Conservation (phyloP, 164 flowering plant genomes). For the Stephania cephalantha region DNA sequence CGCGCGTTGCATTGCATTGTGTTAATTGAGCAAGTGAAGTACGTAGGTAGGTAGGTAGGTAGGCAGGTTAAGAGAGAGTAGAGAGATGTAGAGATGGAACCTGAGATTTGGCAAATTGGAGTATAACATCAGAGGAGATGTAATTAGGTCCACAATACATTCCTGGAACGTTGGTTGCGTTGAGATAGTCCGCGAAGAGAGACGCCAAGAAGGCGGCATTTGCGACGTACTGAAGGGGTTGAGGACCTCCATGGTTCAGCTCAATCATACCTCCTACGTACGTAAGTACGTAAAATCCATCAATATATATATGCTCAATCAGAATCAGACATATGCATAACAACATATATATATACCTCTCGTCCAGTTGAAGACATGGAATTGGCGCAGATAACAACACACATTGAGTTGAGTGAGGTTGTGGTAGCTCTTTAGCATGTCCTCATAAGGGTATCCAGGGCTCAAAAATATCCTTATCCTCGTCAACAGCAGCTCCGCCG, state of each 20-base stretch:
- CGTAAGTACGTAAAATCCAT: no score
- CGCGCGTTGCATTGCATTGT: no score
- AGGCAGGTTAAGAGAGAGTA: background rate
- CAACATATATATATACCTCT: background rate
- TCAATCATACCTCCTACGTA: conserved; percentile 61
- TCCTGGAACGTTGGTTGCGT: conserved; percentile 54
- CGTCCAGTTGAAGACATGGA: conserved; percentile 55
- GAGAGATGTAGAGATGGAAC: conserved; percentile 17
- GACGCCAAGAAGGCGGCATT: conserved; percentile 73
- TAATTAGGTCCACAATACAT: conserved; percentile 50
- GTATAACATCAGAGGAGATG: conserved; percentile 23
- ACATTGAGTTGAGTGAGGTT: conserved; percentile 46
- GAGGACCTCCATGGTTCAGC: conserved; percentile 48
- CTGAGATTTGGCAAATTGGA: conserved; percentile 57
- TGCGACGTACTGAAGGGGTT: conserved; percentile 59
- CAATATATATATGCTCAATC: no score
- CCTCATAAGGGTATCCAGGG: conserved; percentile 64
- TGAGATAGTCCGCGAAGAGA: conserved; percentile 62
- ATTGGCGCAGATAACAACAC: conserved; percentile 65
- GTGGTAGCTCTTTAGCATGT: conserved; percentile 48
- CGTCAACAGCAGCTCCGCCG: conserved; percentile 37
- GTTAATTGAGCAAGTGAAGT: no score
- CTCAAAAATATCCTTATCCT: conserved; percentile 41
- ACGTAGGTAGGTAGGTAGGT: no score
- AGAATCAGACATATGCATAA: no score